Conservation (phyloP, 2,329 filamentous ascomycete genomes). For the Hypoxylon sp. region DNA sequence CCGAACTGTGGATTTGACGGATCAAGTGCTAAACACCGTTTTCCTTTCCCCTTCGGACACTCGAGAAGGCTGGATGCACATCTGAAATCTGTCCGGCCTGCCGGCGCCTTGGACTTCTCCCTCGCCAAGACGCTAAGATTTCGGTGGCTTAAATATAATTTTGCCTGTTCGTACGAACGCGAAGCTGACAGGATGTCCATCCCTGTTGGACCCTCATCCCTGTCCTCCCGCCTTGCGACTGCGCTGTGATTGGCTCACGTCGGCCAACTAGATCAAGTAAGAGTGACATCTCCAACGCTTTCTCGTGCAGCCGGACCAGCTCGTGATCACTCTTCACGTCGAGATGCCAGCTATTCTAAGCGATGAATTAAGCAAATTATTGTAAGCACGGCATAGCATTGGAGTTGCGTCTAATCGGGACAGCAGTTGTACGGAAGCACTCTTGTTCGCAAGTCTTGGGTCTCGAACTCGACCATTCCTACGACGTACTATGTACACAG, state of each 20-base stretch:
- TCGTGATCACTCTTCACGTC: constrained; percentile 20
- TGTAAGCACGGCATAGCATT: too few relatives aligned
- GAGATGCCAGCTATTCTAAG: too few relatives aligned
- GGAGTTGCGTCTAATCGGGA: too few relatives aligned
- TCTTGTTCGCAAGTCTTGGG: too few relatives aligned
- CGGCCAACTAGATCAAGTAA: constrained; percentile 29
- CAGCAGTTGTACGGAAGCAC: too few relatives aligned
- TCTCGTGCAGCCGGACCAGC: too few relatives aligned
- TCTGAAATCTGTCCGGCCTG: constrained; percentile 10
- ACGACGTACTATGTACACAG: too few relatives aligned
- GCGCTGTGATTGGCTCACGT: constrained; percentile 18
- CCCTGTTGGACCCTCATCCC: too few relatives aligned
- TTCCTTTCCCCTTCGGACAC: constrained; percentile 9
- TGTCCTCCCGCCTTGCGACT: neutral
- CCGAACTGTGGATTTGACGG: constrained; percentile 18
- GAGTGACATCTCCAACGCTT: constrained; percentile 1
- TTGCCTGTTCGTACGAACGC: constrained; percentile 1
- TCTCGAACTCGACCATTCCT: constrained; percentile 17
- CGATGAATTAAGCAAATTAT: too few relatives aligned
- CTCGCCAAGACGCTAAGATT: constrained; percentile 23
- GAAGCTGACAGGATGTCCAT: neutral
- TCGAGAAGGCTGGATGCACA: constrained; percentile 18
- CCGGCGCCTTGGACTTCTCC: constrained; percentile 9
- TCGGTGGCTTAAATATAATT: constrained; percentile 15
- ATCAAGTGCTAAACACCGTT: constrained; percentile 20